These are phyloP conservation scores for Cytidiella melzeri DNA, from an alignment of 768 basidiomycete genomes.

Conservation along the genomic window DNA sequence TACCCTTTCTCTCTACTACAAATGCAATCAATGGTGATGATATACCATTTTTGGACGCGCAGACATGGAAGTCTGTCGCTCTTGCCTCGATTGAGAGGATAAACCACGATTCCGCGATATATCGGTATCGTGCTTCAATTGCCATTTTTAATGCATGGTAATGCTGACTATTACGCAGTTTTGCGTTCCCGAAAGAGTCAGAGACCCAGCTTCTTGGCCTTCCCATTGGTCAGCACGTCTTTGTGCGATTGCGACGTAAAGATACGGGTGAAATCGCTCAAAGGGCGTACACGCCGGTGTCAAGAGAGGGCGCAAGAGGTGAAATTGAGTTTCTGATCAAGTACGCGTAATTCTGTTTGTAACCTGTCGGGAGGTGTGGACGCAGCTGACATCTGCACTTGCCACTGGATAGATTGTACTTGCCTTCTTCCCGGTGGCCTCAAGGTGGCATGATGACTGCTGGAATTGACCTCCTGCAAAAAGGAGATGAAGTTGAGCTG, in stretches of 20 bases:
- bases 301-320: constrained; percentile 34
- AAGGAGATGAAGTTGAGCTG: constrained; percentile 47
- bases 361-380: background rate
- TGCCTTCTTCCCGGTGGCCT: constrained; percentile 30
- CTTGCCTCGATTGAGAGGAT: constrained; percentile 33
- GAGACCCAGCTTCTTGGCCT: constrained; percentile 42
- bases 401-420: constrained; percentile 33
- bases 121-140: constrained; percentile 38
- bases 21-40: constrained; percentile 5
- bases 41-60: constrained; percentile 36
- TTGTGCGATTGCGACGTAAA: constrained; percentile 36
- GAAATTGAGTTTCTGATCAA: constrained; percentile 51
- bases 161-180: too few relatives aligned
- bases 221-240: constrained; percentile 55
- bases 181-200: background rate
- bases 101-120: constrained; percentile 45
- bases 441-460: constrained; percentile 49
- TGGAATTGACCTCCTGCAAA: constrained; percentile 37
- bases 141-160: background rate
- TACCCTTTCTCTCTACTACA: constrained; percentile 3
- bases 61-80: constrained; percentile 41
- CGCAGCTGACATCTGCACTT: background rate
- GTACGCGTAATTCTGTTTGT: constrained; percentile 20
- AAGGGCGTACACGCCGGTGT: constrained; percentile 58
- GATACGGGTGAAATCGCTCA: constrained; percentile 40